These are phyloP conservation scores for Blastobotrys attinorum DNA, from an alignment of 805 yeast species.

Conservation along the genomic window DNA sequence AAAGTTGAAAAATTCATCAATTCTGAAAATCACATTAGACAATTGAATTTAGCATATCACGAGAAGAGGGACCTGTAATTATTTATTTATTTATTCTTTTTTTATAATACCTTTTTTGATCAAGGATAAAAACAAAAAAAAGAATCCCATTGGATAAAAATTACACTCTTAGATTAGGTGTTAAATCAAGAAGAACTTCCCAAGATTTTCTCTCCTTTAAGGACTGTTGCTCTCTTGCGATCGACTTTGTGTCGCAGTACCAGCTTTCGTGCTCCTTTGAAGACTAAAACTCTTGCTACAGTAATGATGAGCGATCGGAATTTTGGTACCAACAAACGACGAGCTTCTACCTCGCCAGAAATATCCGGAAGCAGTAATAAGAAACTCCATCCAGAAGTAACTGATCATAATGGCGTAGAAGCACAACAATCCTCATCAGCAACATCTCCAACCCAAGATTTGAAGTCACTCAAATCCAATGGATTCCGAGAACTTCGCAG, in stretches of 20 bases:
- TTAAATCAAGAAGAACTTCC: neutral
- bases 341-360: constrained; percentile 7
- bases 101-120: too few species aligned
- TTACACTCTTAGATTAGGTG: too few species aligned
- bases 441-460: too few species aligned
- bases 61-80: too few species aligned
- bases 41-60: too few species aligned
- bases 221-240: neutral
- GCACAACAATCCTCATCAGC: neutral
- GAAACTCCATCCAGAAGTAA: neutral
- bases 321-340: constrained; percentile 3
- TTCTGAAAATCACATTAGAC: neutral
- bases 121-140: too few species aligned
- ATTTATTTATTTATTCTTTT: too few species aligned
- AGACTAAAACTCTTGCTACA: neutral
- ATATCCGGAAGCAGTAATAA: neutral
- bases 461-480: too few species aligned
- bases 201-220: neutral
- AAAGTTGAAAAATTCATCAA: neutral
- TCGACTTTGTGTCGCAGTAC: neutral
- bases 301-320: constrained; percentile 1
- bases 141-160: too few species aligned
- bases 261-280: neutral
- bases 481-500: neutral
- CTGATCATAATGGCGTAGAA: neutral